A percentile compares a stretch with the other conserved stretches of the same genome.
Conservation (phyloP, 352 stramenopile genomes). For the Globisporangium paddicum region DNA sequence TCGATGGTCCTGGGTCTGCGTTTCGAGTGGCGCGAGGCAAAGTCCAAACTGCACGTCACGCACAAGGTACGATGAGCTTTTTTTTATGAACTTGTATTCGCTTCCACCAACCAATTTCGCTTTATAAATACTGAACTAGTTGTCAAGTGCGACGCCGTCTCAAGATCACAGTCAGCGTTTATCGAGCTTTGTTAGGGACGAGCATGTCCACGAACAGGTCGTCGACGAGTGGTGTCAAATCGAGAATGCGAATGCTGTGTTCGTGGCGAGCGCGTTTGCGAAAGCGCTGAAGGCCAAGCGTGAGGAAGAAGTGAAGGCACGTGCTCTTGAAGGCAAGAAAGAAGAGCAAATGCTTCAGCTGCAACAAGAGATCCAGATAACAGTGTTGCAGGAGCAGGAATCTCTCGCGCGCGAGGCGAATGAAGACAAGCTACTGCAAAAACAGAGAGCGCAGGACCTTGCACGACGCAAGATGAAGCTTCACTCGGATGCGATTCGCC, state of each 20-base stretch:
- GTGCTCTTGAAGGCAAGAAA: conserved; percentile 25
- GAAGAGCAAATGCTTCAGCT: conserved; percentile 35
- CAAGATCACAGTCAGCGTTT: not conserved
- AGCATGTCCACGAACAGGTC: not conserved
- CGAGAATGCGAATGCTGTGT: conserved; percentile 44
- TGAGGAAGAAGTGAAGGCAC: conserved; percentile 30
- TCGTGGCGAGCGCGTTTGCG: conserved; percentile 37
- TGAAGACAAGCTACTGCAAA: conserved; percentile 32
- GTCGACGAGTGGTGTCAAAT: conserved; percentile 29
- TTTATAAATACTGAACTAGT: not conserved
- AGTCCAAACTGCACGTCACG: conserved; percentile 50
- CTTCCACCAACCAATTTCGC: not conserved
- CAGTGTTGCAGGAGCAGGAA: conserved; percentile 26
- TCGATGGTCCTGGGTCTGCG: conserved; percentile 46
- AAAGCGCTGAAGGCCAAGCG: conserved; percentile 27
- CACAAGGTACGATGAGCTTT: conserved; percentile 46
- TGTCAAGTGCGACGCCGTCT: not conserved
- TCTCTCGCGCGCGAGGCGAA: conserved; percentile 22
- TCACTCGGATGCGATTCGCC: conserved; percentile 45
- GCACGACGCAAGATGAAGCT: conserved; percentile 33
- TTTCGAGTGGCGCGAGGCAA: conserved; percentile 65
- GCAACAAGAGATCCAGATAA: conserved; percentile 37
- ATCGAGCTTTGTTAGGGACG: not conserved
- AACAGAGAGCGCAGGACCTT: conserved; percentile 35
- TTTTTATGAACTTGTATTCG: too few species aligned